Evolutionary conservation across 1,284 basidiomycete genomes (phyloP), one percentile per base, ranked within the genome.

Genomic region (Stygiomarasmius scandens): DNA sequence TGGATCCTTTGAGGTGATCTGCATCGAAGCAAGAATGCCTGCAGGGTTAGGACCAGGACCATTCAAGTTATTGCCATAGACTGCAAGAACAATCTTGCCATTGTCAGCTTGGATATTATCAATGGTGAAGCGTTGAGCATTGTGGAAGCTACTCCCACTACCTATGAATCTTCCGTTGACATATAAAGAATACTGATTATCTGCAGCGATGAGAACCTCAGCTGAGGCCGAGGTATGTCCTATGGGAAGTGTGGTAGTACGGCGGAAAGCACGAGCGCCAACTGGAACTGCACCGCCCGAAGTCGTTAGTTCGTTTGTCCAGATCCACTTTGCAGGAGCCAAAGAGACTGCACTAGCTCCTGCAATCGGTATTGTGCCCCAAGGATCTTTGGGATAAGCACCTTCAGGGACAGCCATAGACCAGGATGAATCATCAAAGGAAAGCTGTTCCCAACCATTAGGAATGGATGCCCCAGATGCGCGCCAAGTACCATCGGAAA

Each of bases 381-480:
- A 71, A 19, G 68, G 68, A 2, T 48, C 24, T 0, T 61, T 55
- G 2, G 66, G 66, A 32, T 67, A 64, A 9, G 55, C 38, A 0
- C 67, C 68, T 46, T 69, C 60, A 0, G 58, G 54, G n/a, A 64
- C 55, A 0, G 64, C 68, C 34, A 59, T 41, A 2, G 55, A 44
- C 69, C 69, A 71, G 1, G 51, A 32, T 27, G 54, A 61, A 59
- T 65, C 68, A 41, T 68, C 61, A 23, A 61, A 68, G 8, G 58
- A 58, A 5, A 64, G 58, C 2, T 62, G 49, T 38, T 67, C 57
- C 55, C 67, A 71, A 5, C 63, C 66, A 19, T 24, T 23, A 1
- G n/a, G n/a, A n/a, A n/a, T n/a, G n/a, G n/a, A n/a, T n/a, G n/a
- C n/a, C n/a, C n/a, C n/a, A n/a, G n/a, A n/a, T n/a, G n/a, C n/a